A percentile compares a stretch with the other conserved stretches of the same genome.
Conservation (phyloP, 495 filamentous ascomycete species). For the Lepidopterella palustris region DNA sequence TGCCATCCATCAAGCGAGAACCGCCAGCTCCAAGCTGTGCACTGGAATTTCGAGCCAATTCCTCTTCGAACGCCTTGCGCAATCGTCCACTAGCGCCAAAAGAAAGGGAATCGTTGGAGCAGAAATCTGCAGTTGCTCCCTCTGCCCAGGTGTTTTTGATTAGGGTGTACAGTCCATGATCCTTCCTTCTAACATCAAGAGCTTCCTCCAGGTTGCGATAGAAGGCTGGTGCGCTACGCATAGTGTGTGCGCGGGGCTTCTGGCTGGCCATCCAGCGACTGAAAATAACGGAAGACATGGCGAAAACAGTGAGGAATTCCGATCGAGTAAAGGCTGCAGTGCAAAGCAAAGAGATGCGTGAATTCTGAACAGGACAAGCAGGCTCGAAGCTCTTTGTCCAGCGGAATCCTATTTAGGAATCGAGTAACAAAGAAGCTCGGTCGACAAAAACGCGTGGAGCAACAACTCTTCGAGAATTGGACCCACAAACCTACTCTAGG, state of each 20-base stretch:
- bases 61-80: not conserved
- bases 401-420: too few species aligned
- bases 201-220: constrained; percentile 12
- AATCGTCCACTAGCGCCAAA: not conserved
- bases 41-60: not conserved
- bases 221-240: constrained; percentile 3
- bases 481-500: too few species aligned
- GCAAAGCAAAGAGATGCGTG: too few species aligned
- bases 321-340: too few species aligned
- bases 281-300: not conserved
- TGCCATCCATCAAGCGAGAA: constrained; percentile 12
- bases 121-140: constrained; percentile 4
- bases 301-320: too few species aligned
- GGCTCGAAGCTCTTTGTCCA: too few species aligned
- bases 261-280: not conserved
- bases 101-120: constrained; percentile 6
- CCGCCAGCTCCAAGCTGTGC: constrained; percentile 2
- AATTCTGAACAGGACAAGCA: too few species aligned
- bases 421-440: too few species aligned
- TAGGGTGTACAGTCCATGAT: not conserved
- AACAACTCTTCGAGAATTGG: too few species aligned
- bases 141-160: constrained; percentile 18
- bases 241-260: not conserved
- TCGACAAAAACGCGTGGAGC: too few species aligned
- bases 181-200: not conserved